Percentiles rank a stretch among this genome's conserved stretches.
Conservation (phyloP, 2,329 filamentous ascomycete species). For the Bisporella sp. region DNA sequence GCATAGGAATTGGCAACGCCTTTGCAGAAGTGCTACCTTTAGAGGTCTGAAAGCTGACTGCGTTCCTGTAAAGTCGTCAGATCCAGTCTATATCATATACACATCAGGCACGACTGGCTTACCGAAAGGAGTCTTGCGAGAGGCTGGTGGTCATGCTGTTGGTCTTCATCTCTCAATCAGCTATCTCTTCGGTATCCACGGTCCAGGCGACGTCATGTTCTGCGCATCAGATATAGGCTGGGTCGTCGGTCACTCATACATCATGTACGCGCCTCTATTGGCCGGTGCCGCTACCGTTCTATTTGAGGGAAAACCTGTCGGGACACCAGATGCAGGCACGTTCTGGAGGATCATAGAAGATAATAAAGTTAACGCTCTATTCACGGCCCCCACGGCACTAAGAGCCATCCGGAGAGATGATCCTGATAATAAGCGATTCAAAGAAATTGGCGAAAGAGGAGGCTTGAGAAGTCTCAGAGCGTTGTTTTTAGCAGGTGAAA, state of each 20-base stretch:
- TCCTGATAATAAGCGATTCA: constrained; percentile 61
- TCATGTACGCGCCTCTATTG: constrained; percentile 81
- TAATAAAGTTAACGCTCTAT: constrained; percentile 76
- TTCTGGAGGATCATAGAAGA: constrained; percentile 87
- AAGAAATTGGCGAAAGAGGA: constrained; percentile 54
- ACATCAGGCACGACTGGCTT: constrained; percentile 77
- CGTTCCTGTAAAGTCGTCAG: constrained; percentile 70
- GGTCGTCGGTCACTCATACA: constrained; percentile 84
- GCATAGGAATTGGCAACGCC: constrained; percentile 71
- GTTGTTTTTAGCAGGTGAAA: constrained; percentile 81
- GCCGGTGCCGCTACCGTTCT: constrained; percentile 79
- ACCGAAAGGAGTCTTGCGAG: constrained; percentile 76
- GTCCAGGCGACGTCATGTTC: constrained; percentile 72
- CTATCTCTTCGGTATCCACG: constrained; percentile 76
- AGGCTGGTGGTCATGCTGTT: constrained; percentile 82
- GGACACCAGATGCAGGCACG: constrained; percentile 77
- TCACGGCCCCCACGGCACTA: constrained; percentile 81
- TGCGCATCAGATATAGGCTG: constrained; percentile 80
- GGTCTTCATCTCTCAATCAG: constrained; percentile 75
- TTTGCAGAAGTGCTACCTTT: constrained; percentile 63
- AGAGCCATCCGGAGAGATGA: constrained; percentile 84
- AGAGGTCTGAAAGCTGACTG: constrained; percentile 63
- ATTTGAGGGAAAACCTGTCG: constrained; percentile 91
- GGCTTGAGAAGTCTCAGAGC: constrained; percentile 67
- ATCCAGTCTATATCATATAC: constrained; percentile 86